These are phyloP conservation scores for Leccinum pellstonianum DNA, from an alignment of 768 basidiomycete species.

Conservation along the genomic window DNA sequence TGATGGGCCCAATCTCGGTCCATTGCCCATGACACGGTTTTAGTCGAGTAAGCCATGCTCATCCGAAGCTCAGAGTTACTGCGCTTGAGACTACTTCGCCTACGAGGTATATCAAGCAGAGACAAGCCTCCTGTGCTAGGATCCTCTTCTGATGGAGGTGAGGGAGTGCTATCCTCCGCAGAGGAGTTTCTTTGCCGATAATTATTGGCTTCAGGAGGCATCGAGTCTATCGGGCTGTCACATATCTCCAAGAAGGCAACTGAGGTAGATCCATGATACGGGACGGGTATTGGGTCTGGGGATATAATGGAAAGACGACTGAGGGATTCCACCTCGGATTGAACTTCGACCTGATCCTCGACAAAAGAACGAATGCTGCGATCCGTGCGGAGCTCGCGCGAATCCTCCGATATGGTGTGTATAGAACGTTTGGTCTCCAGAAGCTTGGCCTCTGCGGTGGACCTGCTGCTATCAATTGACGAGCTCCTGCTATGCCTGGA, in stretches of 20 bases:
- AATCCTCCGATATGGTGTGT: constrained; percentile 29
- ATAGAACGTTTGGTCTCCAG: constrained; percentile 31
- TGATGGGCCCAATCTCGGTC: constrained; percentile 59
- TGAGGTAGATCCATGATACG: constrained; percentile 40
- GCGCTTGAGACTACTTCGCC: constrained; percentile 67
- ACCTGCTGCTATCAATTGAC: constrained; percentile 19
- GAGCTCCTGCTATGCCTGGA: constrained; percentile 13
- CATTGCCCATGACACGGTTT: constrained; percentile 78
- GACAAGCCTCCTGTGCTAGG: constrained; percentile 28
- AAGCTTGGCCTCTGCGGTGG: constrained; percentile 15
- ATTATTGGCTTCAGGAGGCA: constrained; percentile 14
- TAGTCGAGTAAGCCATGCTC: constrained; percentile 50
- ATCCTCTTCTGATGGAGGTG: constrained; percentile 36
- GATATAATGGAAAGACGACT: constrained; percentile 34
- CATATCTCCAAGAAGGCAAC: constrained; percentile 31
- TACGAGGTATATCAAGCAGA: constrained; percentile 40
- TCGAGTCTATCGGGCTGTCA: constrained; percentile 31
- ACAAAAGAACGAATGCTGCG: constrained; percentile 15
- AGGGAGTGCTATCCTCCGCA: constrained; percentile 23
- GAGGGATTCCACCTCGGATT: constrained; percentile 26
- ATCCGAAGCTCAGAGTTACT: constrained; percentile 44
- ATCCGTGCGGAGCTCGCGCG: constrained; percentile 21
- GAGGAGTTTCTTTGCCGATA: constrained; percentile 15
- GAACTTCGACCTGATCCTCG: constrained; percentile 20
- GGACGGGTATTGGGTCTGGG: constrained; percentile 46